Base-by-base conservation (phyloP, 176 grass and related monocot species). In the Chrysopogon serrulatus region DNA sequence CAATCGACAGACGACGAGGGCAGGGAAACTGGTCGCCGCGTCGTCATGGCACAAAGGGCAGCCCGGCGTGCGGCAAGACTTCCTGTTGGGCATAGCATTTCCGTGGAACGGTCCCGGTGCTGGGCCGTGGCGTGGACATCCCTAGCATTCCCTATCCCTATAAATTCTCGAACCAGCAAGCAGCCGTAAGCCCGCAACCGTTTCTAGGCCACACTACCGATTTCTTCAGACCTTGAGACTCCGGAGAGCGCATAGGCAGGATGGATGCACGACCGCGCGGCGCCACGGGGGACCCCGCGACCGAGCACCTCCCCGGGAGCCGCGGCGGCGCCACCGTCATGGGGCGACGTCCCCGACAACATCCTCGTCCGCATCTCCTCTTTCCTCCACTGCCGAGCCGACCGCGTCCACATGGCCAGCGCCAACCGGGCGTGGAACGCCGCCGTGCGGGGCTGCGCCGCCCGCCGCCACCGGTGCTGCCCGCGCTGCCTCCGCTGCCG, bases 341-440 rank as follows among this genome's bases (percentile, higher is more conserved):
- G 76, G 87, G 56, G 13, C n/a, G 53, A 77, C 16, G 31, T 82
- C 72, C 71, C 71, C 32, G 78, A 81, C 62, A 81, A 65, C 78
- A 31, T 82, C 83, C 72, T 76, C 71, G 41, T 81, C 78, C 13
- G 17, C 71, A 1, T 90, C 83, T 30, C 64, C 49, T 19, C 42
- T 34, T 40, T 23, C 78, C 88, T 90, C 41, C 27, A 12, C 51
- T 77, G 72, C 78, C 73, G 31, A 61, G 83, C 54, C 5, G 78
- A 86, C 73, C 83, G 78, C 11, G 41, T 78, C 71, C 77, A n/a
- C n/a, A n/a, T n/a, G n/a, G n/a, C n/a, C n/a, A n/a, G n/a, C n/a
- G n/a, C n/a, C n/a, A n/a, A n/a, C 63, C 21, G 5, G 54, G 40
- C 9, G 9, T 86, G 78, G 83, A 11, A 2, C 18, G 15, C 13